Evolutionary conservation across 495 filamentous ascomycete species (phyloP).

Genomic region (Staphylotrichum longicolle): DNA sequence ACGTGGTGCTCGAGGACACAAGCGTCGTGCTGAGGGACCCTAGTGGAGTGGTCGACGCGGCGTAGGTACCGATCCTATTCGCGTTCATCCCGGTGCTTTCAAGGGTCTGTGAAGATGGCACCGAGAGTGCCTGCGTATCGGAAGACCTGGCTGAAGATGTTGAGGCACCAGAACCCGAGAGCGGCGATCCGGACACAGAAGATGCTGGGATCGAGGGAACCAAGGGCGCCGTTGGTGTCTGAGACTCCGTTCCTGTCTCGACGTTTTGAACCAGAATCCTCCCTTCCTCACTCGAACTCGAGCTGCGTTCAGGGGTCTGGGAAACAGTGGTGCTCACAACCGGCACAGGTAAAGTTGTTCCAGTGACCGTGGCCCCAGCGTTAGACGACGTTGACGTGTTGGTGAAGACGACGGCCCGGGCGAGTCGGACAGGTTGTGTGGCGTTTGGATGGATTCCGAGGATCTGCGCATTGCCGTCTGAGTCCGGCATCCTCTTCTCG

Average conservation of each 20-base stretch:
- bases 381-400: conserved; percentile 10
- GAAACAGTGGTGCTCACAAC: not conserved
- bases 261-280: not conserved
- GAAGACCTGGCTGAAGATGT: not conserved
- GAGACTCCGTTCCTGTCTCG: not conserved
- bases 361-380: no score
- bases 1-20: not conserved
- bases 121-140: not conserved
- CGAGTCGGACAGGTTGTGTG: conserved; percentile 12
- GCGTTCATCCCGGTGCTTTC: not conserved
- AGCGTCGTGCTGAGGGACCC: not conserved
- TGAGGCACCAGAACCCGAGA: not conserved
- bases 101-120: not conserved
- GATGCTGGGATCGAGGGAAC: not conserved
- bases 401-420: conserved; percentile 1
- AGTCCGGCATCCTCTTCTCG: conserved; percentile 33
- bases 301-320: not conserved
- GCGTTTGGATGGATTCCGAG: conserved; percentile 22
- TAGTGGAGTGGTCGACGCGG: not conserved
- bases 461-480: conserved; percentile 29
- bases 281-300: not conserved
- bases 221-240: not conserved
- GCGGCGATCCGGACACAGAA: not conserved
- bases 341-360: no score
- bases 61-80: not conserved